A percentile compares a stretch with the other conserved stretches of the same genome.
Conservation (phyloP, 148 eudicot species). For the Arctostaphylos glauca region DNA sequence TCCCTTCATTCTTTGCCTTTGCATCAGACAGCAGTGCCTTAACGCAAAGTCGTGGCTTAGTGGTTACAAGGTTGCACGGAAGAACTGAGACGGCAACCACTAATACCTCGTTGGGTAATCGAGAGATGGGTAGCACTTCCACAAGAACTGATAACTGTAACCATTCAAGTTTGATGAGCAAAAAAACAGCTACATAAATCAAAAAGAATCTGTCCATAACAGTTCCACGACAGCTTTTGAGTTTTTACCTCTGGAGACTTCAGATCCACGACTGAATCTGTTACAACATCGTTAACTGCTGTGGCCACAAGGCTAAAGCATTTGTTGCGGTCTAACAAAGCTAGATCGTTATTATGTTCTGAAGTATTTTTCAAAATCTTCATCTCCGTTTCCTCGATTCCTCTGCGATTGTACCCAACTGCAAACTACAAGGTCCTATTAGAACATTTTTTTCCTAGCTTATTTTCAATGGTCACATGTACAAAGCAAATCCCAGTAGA, state of each 20-base stretch:
- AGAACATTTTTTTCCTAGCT: neutral
- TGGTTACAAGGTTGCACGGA: slow-evolving; percentile 50
- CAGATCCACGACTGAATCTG: slow-evolving; percentile 70
- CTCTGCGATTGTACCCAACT: slow-evolving; percentile 75
- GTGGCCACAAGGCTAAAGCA: slow-evolving; percentile 64
- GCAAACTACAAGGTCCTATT: slow-evolving; percentile 54
- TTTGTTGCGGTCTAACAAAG: slow-evolving; percentile 59
- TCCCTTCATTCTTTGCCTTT: slow-evolving; percentile 32
- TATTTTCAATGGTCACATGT: neutral
- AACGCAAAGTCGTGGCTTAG: slow-evolving; percentile 61
- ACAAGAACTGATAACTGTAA: slow-evolving; percentile 60
- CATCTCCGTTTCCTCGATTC: slow-evolving; percentile 63
- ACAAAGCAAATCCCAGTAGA: neutral
- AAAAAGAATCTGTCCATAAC: neutral
- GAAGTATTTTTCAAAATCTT: slow-evolving; percentile 28
- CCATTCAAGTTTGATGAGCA: slow-evolving; percentile 14
- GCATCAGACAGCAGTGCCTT: slow-evolving; percentile 50
- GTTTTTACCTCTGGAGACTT: slow-evolving; percentile 66
- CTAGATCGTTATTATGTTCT: slow-evolving; percentile 24
- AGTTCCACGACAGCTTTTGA: neutral
- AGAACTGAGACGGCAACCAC: slow-evolving; percentile 68
- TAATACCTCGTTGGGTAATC: slow-evolving; percentile 46
- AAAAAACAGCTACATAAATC: neutral
- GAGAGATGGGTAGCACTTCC: slow-evolving; percentile 66
- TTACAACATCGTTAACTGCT: slow-evolving; percentile 52